phyloP scores from a whole-genome alignment of 2,329 filamentous ascomycete species.

The Diaporthe ampelina region DNA sequence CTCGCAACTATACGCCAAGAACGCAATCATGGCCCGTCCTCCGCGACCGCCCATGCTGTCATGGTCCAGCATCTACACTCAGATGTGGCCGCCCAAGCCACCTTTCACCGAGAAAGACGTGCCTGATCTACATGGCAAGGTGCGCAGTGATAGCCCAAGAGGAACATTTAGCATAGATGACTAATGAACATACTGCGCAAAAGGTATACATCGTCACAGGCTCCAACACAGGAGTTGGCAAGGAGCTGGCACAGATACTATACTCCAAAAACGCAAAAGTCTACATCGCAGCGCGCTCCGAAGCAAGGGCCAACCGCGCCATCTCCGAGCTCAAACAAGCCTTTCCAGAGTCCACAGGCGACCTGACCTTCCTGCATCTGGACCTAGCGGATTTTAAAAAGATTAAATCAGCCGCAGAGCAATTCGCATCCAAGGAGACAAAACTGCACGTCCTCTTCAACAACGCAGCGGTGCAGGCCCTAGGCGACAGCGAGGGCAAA shows the following conservation, averaged over 20 bases:
- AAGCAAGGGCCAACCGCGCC: conserved; percentile 43
- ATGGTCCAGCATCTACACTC: not conserved
- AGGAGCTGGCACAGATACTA: conserved; percentile 33
- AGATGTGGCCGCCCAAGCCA: conserved; percentile 27
- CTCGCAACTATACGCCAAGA: not conserved
- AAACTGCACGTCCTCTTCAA: no score
- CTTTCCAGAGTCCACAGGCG: conserved; percentile 24
- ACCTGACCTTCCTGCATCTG: conserved; percentile 43
- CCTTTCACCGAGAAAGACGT: conserved; percentile 21
- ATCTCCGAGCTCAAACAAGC: conserved; percentile 38
- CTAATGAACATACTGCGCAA: not conserved
- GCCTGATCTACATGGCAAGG: conserved; percentile 15
- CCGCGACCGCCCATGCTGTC: not conserved
- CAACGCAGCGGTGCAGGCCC: conserved; percentile 34
- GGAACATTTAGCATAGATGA: not conserved
- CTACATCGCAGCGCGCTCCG: conserved; percentile 61
- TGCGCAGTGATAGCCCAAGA: not conserved
- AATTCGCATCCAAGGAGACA: conserved; percentile 36
- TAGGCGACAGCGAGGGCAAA: conserved; percentile 39
- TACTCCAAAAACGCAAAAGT: conserved; percentile 46
- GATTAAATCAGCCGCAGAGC: conserved; percentile 39
- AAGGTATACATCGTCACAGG: conserved; percentile 37
- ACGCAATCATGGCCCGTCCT: not conserved
- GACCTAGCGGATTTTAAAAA: conserved; percentile 43
- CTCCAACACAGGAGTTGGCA: conserved; percentile 36